Conservation (phyloP, 768 basidiomycete genomes). For the Neoboletus brunneissimus region DNA sequence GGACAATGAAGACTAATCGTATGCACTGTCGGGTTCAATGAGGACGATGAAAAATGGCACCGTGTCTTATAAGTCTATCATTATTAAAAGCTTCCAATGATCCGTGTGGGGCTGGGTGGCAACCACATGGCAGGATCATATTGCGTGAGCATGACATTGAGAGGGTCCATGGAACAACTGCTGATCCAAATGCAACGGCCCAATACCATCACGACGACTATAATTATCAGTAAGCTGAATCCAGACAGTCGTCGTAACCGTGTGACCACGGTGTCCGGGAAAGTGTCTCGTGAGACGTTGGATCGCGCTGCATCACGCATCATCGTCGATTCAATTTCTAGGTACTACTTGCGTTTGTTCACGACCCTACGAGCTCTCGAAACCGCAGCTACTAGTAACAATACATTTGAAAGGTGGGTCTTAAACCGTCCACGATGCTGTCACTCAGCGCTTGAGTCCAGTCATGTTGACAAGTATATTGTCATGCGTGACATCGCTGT, state of each 20-base stretch:
- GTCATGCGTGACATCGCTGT: background rate
- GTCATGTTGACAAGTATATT: conserved; percentile 34
- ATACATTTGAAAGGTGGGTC: too few species aligned
- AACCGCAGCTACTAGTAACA: too few species aligned
- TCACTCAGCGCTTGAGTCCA: conserved; percentile 16
- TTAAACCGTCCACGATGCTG: too few species aligned
- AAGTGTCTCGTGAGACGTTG: too few species aligned
- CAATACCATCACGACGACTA: background rate
- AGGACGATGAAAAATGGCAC: background rate
- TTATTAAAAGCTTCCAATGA: conserved; percentile 1
- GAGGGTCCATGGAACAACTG: background rate
- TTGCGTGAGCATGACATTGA: background rate
- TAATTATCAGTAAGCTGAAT: background rate
- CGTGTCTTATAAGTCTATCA: background rate
- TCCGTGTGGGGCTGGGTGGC: too few species aligned
- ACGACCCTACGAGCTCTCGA: too few species aligned
- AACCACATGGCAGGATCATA: background rate
- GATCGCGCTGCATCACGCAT: too few species aligned
- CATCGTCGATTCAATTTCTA: too few species aligned
- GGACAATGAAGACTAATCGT: background rate
- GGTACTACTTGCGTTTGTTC: too few species aligned
- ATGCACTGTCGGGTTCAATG: background rate
- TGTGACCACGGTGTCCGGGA: background rate
- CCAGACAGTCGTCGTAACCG: background rate
- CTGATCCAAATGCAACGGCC: background rate